These are phyloP conservation scores for Aspergillus melleus DNA, from an alignment of 2,329 filamentous ascomycete species.

Conservation along the genomic window DNA sequence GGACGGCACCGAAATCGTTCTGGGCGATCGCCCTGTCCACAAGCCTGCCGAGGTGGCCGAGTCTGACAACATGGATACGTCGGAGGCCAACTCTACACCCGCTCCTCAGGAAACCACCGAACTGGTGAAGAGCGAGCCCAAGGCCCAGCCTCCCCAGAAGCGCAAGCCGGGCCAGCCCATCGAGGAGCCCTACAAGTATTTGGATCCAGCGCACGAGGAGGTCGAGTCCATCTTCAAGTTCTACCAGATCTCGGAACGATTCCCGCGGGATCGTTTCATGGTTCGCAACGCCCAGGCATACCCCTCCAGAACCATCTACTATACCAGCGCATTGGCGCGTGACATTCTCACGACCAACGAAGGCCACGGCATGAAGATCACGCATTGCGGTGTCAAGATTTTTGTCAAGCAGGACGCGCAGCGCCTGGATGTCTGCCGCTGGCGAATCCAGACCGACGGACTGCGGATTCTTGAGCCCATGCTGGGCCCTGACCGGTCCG, in stretches of 20 bases:
- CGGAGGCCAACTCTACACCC: conserved; percentile 25
- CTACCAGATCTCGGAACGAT: conserved; percentile 79
- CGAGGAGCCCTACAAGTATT: conserved; percentile 95
- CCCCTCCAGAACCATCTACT: conserved; percentile 94
- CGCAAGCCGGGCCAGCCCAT: conserved; percentile 51
- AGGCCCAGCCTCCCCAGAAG: conserved; percentile 31
- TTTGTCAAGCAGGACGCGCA: conserved; percentile 97
- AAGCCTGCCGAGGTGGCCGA: conserved; percentile 28
- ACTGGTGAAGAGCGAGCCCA: conserved; percentile 9
- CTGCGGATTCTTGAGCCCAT: conserved; percentile 89
- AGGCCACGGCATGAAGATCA: conserved; percentile 87
- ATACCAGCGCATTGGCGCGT: conserved; percentile 80
- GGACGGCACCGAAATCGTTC: conserved; percentile 37
- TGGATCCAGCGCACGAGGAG: conserved; percentile 71
- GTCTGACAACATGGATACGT: conserved; percentile 23
- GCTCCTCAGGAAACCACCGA: conserved; percentile 14
- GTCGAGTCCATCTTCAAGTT: conserved; percentile 77
- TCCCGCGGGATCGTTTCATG: conserved; percentile 90
- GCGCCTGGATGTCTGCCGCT: conserved; percentile 79
- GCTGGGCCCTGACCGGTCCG: conserved; percentile 74
- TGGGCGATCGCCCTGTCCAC: conserved; percentile 40
- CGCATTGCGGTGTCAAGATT: conserved; percentile 97
- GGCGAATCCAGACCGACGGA: conserved; percentile 94
- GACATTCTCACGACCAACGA: conserved; percentile 87
- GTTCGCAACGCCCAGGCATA: conserved; percentile 88